A percentile compares a stretch with the other conserved stretches of the same genome.
Conservation (phyloP, 1,139 yeast genomes). For the Sugiyamaella sp. region DNA sequence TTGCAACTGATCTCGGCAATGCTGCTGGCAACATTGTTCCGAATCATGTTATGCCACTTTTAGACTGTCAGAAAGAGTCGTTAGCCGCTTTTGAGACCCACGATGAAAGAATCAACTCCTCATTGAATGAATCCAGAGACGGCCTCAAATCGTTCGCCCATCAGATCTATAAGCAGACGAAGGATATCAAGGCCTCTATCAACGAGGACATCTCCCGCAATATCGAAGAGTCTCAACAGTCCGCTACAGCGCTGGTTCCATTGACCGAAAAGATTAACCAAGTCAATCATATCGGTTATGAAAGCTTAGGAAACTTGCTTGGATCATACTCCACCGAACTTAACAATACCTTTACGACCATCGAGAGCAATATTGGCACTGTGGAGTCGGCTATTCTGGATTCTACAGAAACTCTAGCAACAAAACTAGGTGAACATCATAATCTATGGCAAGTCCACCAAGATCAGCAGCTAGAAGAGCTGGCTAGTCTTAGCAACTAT, state of each 20-base stretch:
- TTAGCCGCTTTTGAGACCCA: neutral
- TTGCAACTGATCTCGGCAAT: neutral
- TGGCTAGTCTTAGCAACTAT: neutral
- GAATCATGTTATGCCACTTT: conserved; percentile 3
- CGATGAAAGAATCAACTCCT: conserved; percentile 1
- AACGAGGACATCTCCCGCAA: neutral
- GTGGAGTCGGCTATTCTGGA: conserved; percentile 11
- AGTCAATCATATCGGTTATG: neutral
- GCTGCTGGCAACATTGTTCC: conserved; percentile 4
- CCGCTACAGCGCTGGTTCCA: neutral
- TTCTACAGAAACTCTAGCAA: conserved; percentile 6
- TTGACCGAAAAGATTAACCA: neutral
- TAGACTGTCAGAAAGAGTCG: conserved; percentile 6
- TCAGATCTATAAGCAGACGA: conserved; percentile 9
- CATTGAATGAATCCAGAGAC: conserved; percentile 6
- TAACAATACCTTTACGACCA: neutral
- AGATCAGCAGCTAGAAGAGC: neutral
- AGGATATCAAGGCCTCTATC: conserved; percentile 2
- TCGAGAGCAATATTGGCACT: conserved; percentile 1
- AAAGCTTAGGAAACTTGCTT: conserved; percentile 2
- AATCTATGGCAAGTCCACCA: conserved; percentile 7
- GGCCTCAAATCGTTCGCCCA: conserved; percentile 14
- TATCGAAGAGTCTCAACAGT: neutral
- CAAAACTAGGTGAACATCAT: neutral
- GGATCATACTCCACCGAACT: conserved; percentile 1